phyloP scores from a whole-genome alignment of 2,329 filamentous ascomycete genomes.

The Clarireedia monteithiana region DNA sequence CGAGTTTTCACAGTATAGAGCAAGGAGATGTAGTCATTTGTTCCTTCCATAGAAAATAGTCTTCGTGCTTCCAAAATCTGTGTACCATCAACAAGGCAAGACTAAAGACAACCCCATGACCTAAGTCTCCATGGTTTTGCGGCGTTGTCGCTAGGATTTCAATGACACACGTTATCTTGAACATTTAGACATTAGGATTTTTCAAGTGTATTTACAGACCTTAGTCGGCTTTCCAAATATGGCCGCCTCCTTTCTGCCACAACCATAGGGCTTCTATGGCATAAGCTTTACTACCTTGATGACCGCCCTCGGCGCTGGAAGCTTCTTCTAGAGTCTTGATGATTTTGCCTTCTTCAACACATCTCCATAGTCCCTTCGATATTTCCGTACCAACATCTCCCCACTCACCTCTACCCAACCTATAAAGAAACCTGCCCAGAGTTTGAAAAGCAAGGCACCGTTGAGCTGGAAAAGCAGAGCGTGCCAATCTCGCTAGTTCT shows the following conservation, averaged over 20 bases:
- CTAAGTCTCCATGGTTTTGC: too few relatives aligned
- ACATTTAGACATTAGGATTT: too few relatives aligned
- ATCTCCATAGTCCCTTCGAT: slow-evolving; percentile 75
- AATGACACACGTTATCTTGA: too few relatives aligned
- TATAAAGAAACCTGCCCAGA: slow-evolving; percentile 74
- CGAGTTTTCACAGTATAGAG: too few relatives aligned
- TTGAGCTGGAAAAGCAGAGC: slow-evolving; percentile 78
- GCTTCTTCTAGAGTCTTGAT: slow-evolving; percentile 72
- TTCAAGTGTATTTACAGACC: too few relatives aligned
- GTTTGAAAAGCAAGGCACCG: slow-evolving; percentile 89
- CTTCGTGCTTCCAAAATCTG: too few relatives aligned
- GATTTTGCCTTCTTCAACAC: slow-evolving; percentile 68
- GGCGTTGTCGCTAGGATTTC: too few relatives aligned
- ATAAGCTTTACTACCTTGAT: slow-evolving; percentile 75
- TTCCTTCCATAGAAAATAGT: too few relatives aligned
- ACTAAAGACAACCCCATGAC: too few relatives aligned
- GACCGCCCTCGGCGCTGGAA: slow-evolving; percentile 56
- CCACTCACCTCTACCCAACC: slow-evolving; percentile 67
- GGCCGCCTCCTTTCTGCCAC: slow-evolving; percentile 38
- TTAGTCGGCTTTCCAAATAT: slow-evolving; percentile 26
- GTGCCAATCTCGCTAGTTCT: slow-evolving; percentile 72
- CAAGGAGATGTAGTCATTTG: too few relatives aligned
- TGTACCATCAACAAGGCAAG: too few relatives aligned
- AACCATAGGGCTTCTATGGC: slow-evolving; percentile 87
- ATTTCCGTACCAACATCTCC: slow-evolving; percentile 60